Conservation (phyloP, 129 eudicot genomes). For the Silybum marianum region DNA sequence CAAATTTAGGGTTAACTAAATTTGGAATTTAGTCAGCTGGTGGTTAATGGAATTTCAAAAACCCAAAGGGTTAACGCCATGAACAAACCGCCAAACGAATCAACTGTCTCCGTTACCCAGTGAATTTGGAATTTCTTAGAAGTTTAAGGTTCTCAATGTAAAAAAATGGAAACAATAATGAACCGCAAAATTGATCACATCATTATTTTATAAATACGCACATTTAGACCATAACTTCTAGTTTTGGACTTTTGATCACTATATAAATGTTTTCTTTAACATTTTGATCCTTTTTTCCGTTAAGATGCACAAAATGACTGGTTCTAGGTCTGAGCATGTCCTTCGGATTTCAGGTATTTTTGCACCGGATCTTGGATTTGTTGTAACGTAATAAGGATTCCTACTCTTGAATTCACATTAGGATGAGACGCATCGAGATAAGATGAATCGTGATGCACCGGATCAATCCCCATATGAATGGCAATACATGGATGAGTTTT, state of each 20-base stretch:
- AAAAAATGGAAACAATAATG: neutral
- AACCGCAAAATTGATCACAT: neutral
- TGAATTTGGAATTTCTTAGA: neutral
- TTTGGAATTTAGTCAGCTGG: conserved; percentile 16
- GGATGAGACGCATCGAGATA: no score
- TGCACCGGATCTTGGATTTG: no score
- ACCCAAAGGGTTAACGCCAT: conserved; percentile 12
- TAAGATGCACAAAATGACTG: neutral
- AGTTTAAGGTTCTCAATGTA: neutral
- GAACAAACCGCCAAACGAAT: conserved; percentile 6
- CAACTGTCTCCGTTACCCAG: neutral
- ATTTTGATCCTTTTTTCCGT: neutral
- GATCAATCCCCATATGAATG: no score
- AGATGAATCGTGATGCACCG: no score
- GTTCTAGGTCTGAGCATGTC: no score
- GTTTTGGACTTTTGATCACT: neutral
- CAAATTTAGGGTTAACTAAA: conserved; percentile 10
- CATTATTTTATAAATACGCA: neutral
- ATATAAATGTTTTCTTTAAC: neutral
- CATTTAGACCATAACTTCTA: neutral
- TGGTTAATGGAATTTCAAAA: conserved; percentile 8
- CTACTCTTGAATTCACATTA: no score
- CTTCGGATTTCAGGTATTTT: no score
- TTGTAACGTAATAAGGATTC: no score
- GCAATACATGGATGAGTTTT: no score